Evolutionary conservation across 2,329 filamentous ascomycete species (phyloP).

Genomic region (Seiridium cupressi): DNA sequence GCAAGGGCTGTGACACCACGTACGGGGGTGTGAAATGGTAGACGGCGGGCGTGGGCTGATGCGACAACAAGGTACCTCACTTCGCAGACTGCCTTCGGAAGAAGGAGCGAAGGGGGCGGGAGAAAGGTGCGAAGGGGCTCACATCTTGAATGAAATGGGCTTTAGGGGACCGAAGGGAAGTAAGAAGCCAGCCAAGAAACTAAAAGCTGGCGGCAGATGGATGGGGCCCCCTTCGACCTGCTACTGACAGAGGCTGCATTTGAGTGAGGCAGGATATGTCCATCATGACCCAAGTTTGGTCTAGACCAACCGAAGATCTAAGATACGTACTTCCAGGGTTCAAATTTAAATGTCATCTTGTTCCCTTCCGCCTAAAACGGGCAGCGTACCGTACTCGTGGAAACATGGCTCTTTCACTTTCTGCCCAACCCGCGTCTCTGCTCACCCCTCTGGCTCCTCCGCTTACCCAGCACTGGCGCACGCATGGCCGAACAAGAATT

Average conservation of each 20-base stretch:
- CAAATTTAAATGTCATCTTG: not conserved
- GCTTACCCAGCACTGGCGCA: not conserved
- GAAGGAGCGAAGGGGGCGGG: not conserved
- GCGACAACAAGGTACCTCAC: not conserved
- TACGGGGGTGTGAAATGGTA: not conserved
- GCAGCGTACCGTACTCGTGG: not conserved
- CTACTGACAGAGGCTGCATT: not conserved
- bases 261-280: not conserved
- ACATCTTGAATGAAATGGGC: constrained; percentile 7
- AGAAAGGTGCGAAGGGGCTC: not conserved
- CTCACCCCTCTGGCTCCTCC: not conserved
- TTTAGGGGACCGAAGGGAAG: not conserved
- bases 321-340: not conserved
- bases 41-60: not conserved
- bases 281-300: constrained; percentile 3
- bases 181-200: constrained; percentile 9
- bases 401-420: not conserved
- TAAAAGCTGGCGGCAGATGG: constrained; percentile 1
- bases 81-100: not conserved
- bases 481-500: too few species aligned
- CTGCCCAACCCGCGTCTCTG: not conserved
- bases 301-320: not conserved
- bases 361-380: not conserved
- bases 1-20: not conserved
- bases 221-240: not conserved